Conservation (phyloP, 2,329 filamentous ascomycete genomes). For the Arthrobotrys pseudoclavata region DNA sequence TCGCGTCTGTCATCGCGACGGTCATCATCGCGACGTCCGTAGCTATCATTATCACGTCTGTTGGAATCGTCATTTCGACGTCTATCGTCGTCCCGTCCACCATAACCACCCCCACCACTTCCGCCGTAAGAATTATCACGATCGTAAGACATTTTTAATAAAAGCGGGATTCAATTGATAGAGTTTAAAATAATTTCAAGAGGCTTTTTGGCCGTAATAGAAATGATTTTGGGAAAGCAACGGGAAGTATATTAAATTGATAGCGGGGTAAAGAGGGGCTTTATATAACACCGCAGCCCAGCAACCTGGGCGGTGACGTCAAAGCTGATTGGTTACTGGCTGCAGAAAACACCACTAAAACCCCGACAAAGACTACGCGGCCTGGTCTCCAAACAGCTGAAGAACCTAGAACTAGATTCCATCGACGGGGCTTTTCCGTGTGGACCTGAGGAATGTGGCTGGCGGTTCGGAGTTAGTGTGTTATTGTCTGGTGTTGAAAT, state of each 20-base stretch:
- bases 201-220: not conserved
- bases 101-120: constrained; percentile 21
- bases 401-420: constrained; percentile 3
- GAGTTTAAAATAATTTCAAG: not conserved
- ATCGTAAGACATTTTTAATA: constrained; percentile 40
- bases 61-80: constrained; percentile 25
- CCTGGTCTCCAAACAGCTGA: constrained; percentile 21
- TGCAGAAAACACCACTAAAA: constrained; percentile 16
- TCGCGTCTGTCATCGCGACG: constrained; percentile 28
- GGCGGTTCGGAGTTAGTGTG: constrained; percentile 28
- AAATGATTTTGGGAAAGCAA: not conserved
- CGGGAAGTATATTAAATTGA: not conserved
- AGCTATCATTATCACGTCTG: constrained; percentile 20
- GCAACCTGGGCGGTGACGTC: constrained; percentile 40
- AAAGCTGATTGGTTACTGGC: constrained; percentile 39
- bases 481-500: constrained; percentile 11
- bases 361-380: constrained; percentile 16
- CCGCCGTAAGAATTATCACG: constrained; percentile 31
- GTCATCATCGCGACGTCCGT: constrained; percentile 30
- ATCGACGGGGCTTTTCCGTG: constrained; percentile 31
- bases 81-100: constrained; percentile 32
- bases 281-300: constrained; percentile 31
- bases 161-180: constrained; percentile 7
- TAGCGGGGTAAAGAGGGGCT: constrained; percentile 57
- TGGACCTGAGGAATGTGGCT: constrained; percentile 29